A percentile compares a stretch with the other conserved stretches of the same genome.
Evolutionary conservation across 768 basidiomycete species (phyloP).

Genomic region (Lyophyllum atratum): DNA sequence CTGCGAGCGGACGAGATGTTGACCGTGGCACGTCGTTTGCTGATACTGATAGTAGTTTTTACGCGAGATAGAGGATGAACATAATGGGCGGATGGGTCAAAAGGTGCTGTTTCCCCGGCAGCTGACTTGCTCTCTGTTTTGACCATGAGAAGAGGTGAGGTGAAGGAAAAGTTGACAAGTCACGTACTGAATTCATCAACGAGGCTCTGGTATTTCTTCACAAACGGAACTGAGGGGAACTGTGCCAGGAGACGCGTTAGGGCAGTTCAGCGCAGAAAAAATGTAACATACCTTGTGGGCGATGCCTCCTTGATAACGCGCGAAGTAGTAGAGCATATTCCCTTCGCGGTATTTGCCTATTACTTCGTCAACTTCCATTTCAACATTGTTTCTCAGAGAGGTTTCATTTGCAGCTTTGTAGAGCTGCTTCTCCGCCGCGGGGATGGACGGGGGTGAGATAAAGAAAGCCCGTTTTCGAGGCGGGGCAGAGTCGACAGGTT

Average conservation of each 20-base stretch:
- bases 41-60: constrained; percentile 35
- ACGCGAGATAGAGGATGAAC: constrained; percentile 65
- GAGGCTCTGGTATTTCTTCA: constrained; percentile 39
- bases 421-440: constrained; percentile 36
- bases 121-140: constrained; percentile 48
- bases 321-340: constrained; percentile 57
- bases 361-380: constrained; percentile 44
- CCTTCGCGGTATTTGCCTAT: constrained; percentile 56
- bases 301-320: constrained; percentile 56
- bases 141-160: constrained; percentile 6
- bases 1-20: constrained; percentile 29
- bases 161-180: not conserved
- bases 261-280: constrained; percentile 6
- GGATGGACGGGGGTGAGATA: constrained; percentile 39
- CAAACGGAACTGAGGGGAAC: constrained; percentile 45
- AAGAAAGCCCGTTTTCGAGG: constrained; percentile 24
- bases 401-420: constrained; percentile 40
- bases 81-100: constrained; percentile 61
- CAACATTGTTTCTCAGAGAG: constrained; percentile 32
- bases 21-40: constrained; percentile 20
- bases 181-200: constrained; percentile 59
- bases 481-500: constrained; percentile 1
- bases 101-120: constrained; percentile 43
- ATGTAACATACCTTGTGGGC: constrained; percentile 52
- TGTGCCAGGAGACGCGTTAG: constrained; percentile 35